Conservation (phyloP, 441 rosid genomes). For the Mallotus repandus region DNA sequence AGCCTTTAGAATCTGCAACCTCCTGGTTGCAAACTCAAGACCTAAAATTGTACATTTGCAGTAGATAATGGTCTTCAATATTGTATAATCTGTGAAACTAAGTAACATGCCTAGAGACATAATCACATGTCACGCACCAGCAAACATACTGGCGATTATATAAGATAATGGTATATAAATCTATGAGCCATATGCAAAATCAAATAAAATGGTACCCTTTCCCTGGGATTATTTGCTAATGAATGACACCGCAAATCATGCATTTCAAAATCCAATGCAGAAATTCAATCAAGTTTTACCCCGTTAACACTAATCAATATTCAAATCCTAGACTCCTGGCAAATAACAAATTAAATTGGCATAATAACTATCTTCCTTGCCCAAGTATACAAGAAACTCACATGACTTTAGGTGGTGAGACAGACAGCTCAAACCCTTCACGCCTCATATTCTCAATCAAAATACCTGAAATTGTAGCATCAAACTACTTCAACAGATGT, state of each 20-base stretch:
- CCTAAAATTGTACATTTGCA: background rate
- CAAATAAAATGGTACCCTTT: background rate
- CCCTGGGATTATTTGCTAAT: background rate
- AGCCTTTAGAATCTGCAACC: background rate
- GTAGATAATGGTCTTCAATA: background rate
- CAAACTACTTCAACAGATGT: conserved; percentile 21
- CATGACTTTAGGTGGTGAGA: conserved; percentile 98
- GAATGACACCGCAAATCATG: background rate
- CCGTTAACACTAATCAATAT: background rate
- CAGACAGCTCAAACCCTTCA: conserved; percentile 93
- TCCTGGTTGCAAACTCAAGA: background rate
- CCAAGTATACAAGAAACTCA: conserved; percentile 39
- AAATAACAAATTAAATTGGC: background rate
- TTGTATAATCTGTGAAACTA: background rate
- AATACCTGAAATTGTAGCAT: conserved; percentile 55
- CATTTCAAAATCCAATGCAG: background rate
- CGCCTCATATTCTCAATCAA: conserved; percentile 97
- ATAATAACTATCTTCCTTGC: background rate
- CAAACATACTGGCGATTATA: background rate
- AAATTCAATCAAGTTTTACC: background rate
- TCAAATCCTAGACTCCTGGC: background rate
- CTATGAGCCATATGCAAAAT: background rate
- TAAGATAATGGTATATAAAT: background rate
- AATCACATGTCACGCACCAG: background rate
- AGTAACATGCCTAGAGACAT: background rate